Conservation (phyloP, 139 green algal species). For the Closterium sp. region DNA sequence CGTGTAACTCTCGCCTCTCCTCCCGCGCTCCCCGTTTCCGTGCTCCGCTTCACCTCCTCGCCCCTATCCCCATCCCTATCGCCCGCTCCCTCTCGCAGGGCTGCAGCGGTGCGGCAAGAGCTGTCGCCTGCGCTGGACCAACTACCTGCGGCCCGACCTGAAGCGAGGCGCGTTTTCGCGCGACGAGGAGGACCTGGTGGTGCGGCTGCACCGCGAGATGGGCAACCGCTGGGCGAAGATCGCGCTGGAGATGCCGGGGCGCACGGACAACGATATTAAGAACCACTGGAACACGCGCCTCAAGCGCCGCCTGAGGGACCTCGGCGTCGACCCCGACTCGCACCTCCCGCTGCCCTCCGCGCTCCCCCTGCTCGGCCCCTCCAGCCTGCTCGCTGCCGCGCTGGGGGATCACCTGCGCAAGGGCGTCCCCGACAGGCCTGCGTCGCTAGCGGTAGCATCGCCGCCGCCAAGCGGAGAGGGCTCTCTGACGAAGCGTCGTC, state of each 20-base stretch:
- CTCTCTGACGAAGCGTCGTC: background rate
- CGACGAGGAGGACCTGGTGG: conserved; percentile 39
- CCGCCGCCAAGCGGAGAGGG: background rate
- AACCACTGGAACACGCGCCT: conserved; percentile 77
- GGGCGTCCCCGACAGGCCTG: background rate
- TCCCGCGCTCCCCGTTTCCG: too few species aligned
- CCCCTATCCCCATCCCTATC: background rate
- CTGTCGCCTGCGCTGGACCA: conserved; percentile 45
- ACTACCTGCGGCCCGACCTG: conserved; percentile 42
- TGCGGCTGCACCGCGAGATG: conserved; percentile 27
- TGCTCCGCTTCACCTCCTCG: too few species aligned
- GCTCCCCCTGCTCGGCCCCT: background rate
- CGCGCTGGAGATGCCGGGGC: conserved; percentile 53
- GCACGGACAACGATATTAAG: conserved; percentile 90
- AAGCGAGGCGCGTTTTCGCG: conserved; percentile 28
- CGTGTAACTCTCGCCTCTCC: too few species aligned
- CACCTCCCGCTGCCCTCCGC: conserved; percentile 23
- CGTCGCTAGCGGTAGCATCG: background rate
- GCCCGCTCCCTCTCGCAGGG: background rate
- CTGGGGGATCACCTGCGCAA: background rate
- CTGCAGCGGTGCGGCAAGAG: conserved; percentile 44
- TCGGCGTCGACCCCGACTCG: conserved; percentile 23
- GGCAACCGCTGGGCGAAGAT: conserved; percentile 56
- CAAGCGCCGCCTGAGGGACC: conserved; percentile 18
- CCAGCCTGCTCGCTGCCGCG: background rate